phyloP scores from a whole-genome alignment of 345 rosid genomes.

The Salix udensis region DNA sequence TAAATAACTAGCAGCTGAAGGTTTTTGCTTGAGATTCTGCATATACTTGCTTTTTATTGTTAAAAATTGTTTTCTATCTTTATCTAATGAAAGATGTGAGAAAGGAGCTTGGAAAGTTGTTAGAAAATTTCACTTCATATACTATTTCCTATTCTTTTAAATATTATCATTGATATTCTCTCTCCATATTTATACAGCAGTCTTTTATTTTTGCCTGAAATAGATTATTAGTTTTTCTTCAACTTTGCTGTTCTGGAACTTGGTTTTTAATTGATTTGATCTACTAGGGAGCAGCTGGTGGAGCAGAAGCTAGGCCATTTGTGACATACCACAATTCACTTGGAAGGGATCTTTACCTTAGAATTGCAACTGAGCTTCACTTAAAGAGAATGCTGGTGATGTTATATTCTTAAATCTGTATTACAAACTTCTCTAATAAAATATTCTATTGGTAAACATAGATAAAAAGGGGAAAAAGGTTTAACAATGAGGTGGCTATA shows the following conservation, averaged over 20 bases:
- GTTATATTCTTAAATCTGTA: neutral
- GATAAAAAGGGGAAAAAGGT: too few relatives aligned
- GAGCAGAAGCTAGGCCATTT: conserved; percentile 98
- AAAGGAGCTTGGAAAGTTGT: too few relatives aligned
- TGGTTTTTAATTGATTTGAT: conserved; percentile 41
- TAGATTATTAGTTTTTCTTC: neutral
- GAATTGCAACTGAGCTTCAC: conserved; percentile 98
- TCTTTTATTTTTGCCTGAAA: neutral
- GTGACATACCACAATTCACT: conserved; percentile 90
- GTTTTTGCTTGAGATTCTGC: too few relatives aligned
- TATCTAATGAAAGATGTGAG: too few relatives aligned
- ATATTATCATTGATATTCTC: neutral
- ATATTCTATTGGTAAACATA: too few relatives aligned
- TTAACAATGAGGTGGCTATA: too few relatives aligned
- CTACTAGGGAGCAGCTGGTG: conserved; percentile 97
- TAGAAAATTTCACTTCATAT: too few relatives aligned
- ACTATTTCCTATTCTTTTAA: too few relatives aligned
- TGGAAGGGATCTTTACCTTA: conserved; percentile 80
- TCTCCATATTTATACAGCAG: neutral
- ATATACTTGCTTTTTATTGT: too few relatives aligned
- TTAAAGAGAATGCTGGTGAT: conserved; percentile 94
- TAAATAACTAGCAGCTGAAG: too few relatives aligned
- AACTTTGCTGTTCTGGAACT: conserved; percentile 2
- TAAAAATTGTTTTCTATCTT: too few relatives aligned
- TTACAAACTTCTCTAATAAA: neutral